Evolutionary conservation across 2,329 filamentous ascomycete species (phyloP), one percentile per base, ranked within the genome.

Genomic region (Botrytis deweyae): DNA sequence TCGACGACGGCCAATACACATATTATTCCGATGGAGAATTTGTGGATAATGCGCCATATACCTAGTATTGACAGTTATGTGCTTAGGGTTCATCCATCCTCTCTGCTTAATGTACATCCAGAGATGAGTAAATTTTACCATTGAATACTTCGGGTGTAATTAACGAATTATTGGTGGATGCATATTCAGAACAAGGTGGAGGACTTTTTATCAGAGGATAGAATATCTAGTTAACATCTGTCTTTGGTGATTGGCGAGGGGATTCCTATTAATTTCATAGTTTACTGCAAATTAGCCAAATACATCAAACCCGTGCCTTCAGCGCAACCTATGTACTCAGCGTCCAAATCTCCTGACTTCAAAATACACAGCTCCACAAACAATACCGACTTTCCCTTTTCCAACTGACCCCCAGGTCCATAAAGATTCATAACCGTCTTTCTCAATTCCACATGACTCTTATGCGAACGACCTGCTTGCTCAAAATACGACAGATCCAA

Each of bases 221-320:
- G 49, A 2, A n/a, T 7, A n/a, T n/a, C 5, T n/a, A 14, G 12
- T 40, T n/a, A 4, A 67, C 12, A 4, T 36, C 5, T 9, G 6
- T 22, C 33, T 25, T 29, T 40, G 22, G 29, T 52, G 33, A 29
- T n/a, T 40, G 9, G 33, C 9, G 8, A 55, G 33, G 16, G 6
- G 3, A 55, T 9, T 18, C 2, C 8, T 18, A 20, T 55, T 7
- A 12, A 40, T 42, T 29, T 20, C 25, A 55, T 22, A 42, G 1
- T 33, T 58, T 10, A 42, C 49, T 68, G 58, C n/a, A 72, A 68
- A 59, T 74, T 55, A 44, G 38, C 69, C 81, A 82, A 81, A 79
- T 4, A 83, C 77, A 70, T 84, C 80, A 40, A 86, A 83, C 5
- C 82, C 65, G 61, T 79, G 63, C 76, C 72, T 63, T 80, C 78